Evolutionary conservation across 192 early-diverging fungal genomes (phyloP), one percentile per base, ranked within the genome.

Genomic region (Rhizoclosmatium globosum): DNA sequence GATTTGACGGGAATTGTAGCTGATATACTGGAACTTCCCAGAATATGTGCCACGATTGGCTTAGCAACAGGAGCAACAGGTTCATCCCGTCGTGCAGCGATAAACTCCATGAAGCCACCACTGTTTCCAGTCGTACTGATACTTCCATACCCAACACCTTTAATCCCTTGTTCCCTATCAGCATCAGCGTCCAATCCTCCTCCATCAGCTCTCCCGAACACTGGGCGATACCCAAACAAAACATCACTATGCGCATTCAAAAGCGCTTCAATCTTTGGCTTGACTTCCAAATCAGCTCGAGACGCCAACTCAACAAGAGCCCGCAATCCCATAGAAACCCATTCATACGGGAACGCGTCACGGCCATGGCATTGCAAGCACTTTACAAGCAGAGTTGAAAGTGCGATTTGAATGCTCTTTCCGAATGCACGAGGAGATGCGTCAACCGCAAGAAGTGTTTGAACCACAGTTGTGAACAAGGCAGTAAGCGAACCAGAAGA

Each of bases 191-290:
- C 67, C 42, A 0, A 19, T n/a, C 67, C 42, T n/a, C 38, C 42
- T 7, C 46, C 45, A 47, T 68, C 43, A 68, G 9, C 50, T 7
- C 38, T 62, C 11, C 11, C 7, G 60, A 62, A 21, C n/a, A 50
- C 75, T 56, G 61, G 84, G 73, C 72, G 56, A 31, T 74, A 74
- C 4, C 72, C 72, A 46, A 74, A 74, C 58, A 74, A 56, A 9
- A 74, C 72, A 56, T 74, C 72, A 23, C 72, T 57, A 46, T 74
- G 72, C 3, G 60, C 56, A 43, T 57, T 42, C 17, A 74, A 17
- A 3, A 74, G 43, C 11, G 4, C 56, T 57, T 71, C 69, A 4
- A 71, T 31, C 4, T 46, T 41, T 17, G 66, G 41, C 44, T 68
- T 68, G 13, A 68, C 66, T 42, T 68, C 66, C 6, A 42, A 19